Evolutionary conservation across 2,329 filamentous ascomycete genomes (phyloP), one percentile per base, ranked within the genome.

Genomic region (Neoascochyta sp.): DNA sequence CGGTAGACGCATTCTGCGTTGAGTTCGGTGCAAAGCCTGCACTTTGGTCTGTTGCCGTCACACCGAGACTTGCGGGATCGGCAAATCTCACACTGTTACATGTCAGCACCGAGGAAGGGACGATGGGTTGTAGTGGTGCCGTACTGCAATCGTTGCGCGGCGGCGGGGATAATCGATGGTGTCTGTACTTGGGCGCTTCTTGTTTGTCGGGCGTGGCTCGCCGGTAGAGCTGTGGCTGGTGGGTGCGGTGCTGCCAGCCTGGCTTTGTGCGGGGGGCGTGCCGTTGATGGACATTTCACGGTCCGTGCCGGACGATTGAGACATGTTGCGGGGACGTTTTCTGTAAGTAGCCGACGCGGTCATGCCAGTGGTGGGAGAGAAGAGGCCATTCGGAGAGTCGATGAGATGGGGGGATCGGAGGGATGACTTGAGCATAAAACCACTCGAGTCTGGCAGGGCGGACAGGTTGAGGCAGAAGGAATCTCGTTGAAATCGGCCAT

Each of bases 1-100:
- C 86, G 77, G 61, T 92, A 92, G 44, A 89, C 75, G 62, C 86
- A 92, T 42, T 90, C 83, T 24, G 84, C 86, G 32, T 85, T 83
- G 22, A 90, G 70, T 57, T 90, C 86, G 7, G 81, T 80, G 64
- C 86, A 92, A 19, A 92, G 78, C 61, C 86, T 83, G 67, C 86
- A 92, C 62, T 88, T 90, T 24, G 86, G 86, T 47, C 86, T 80
- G 7, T 75, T 82, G 31, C 84, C 84, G 58, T 88, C 83, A 60
- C 84, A 88, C 41, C 83, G 75, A 37, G 83, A 87, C 57, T 89
- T 89, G 47, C 84, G 75, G 19, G 84, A 86, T 11, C 84, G 81
- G 55, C 84, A 88, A 35, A 88, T 83, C 57, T 89, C 83, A 62
- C 84, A 89, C 83, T 87, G 39, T 9, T 32, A 27, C n/a, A 13